These are phyloP conservation scores for Daldinia concentrica DNA, from an alignment of 495 filamentous ascomycete genomes.

Conservation along the genomic window DNA sequence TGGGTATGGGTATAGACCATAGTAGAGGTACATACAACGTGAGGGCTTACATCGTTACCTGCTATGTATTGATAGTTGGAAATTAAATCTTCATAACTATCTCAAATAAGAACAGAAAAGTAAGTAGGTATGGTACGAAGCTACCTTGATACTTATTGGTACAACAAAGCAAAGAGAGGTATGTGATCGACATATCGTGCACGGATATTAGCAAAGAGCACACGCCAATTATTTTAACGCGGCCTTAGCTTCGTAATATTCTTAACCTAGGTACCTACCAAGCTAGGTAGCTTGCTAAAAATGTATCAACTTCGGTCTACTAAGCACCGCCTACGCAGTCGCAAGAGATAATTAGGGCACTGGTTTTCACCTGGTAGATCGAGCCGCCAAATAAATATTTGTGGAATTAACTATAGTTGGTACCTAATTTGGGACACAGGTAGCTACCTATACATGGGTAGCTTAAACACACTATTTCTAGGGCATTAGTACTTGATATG, in stretches of 20 bases:
- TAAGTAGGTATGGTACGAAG: no score
- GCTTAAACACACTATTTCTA: constrained; percentile 10
- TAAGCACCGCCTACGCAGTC: not conserved
- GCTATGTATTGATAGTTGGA: not conserved
- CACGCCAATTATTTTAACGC: not conserved
- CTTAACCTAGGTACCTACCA: no score
- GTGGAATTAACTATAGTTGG: not conserved
- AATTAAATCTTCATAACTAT: not conserved
- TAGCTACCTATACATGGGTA: not conserved
- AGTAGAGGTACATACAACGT: no score
- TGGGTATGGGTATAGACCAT: no score
- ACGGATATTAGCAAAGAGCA: not conserved
- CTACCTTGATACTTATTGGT: not conserved
- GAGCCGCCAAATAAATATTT: not conserved
- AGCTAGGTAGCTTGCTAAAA: not conserved
- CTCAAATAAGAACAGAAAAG: no score
- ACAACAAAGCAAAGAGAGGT: not conserved
- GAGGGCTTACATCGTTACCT: no score
- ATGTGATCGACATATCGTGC: not conserved
- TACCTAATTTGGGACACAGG: no score
- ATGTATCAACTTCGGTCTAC: not conserved
- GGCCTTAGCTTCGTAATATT: not conserved
- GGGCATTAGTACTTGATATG: not conserved
- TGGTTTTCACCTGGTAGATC: not conserved
- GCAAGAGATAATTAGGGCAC: not conserved